phyloP scores from a whole-genome alignment of 2,329 filamentous ascomycete species.

The Stachybotrys chartarum region DNA sequence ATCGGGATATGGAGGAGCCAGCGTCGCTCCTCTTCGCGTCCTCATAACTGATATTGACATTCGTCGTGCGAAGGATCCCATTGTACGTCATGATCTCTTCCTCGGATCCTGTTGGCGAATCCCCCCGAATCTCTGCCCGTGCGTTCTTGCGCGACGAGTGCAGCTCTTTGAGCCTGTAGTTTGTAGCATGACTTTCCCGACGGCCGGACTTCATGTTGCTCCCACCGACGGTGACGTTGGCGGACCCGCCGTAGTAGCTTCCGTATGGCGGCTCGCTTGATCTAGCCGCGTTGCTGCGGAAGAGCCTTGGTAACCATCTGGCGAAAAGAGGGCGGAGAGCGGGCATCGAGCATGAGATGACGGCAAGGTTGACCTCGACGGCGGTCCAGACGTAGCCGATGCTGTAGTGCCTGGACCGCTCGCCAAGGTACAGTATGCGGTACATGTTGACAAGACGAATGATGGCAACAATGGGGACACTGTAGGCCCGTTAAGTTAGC shows the following conservation, averaged over 20 bases:
- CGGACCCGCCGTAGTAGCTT: constrained; percentile 2
- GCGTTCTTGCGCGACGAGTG: constrained; percentile 7
- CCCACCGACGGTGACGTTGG: constrained; percentile 5
- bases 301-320: constrained; percentile 21
- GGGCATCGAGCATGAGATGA: constrained; percentile 26
- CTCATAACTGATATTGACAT: constrained; percentile 17
- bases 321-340: constrained; percentile 25
- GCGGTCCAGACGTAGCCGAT: constrained; percentile 24
- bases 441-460: constrained; percentile 23
- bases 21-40: constrained; percentile 7
- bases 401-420: constrained; percentile 15
- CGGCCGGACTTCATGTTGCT: constrained; percentile 8
- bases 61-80: constrained; percentile 28
- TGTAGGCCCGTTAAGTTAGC: constrained; percentile 4
- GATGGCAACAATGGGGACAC: constrained; percentile 23
- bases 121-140: constrained; percentile 26
- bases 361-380: constrained; percentile 27
- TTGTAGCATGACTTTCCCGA: constrained; percentile 7
- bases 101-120: constrained; percentile 24
- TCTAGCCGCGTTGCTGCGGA: constrained; percentile 11
- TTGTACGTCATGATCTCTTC: constrained; percentile 34
- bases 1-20: not conserved
- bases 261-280: constrained; percentile 6
- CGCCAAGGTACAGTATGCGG: constrained; percentile 14
- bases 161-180: constrained; percentile 15